Percentiles rank a stretch among this genome's conserved stretches.
Conservation (phyloP, 305 asterid species). For the Withania somnifera region DNA sequence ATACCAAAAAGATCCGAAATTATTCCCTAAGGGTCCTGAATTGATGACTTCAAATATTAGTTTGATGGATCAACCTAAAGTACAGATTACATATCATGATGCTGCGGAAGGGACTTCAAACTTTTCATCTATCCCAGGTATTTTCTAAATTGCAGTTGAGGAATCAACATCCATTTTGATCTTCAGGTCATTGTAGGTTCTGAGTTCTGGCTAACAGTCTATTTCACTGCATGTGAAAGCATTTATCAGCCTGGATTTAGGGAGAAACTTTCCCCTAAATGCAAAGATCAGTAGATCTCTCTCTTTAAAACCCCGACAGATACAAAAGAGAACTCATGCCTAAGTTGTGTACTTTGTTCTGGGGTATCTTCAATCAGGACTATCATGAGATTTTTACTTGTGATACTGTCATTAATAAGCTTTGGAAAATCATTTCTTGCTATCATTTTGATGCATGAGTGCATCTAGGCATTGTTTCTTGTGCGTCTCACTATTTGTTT, state of each 20-base stretch:
- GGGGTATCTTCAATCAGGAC: neutral
- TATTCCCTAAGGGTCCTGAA: constrained; percentile 64
- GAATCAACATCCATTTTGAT: neutral
- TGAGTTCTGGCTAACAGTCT: neutral
- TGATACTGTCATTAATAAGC: neutral
- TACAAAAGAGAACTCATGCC: neutral
- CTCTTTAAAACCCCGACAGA: neutral
- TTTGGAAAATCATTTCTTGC: neutral
- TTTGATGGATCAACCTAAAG: constrained; percentile 62
- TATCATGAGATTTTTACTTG: neutral
- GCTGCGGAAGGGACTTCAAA: constrained; percentile 26
- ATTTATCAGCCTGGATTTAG: neutral
- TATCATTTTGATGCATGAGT: neutral
- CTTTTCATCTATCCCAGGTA: constrained; percentile 41
- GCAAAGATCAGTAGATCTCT: neutral
- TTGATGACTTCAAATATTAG: constrained; percentile 26
- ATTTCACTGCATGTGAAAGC: neutral
- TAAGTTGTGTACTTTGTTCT: neutral
- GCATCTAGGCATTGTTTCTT: neutral
- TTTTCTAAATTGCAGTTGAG: neutral
- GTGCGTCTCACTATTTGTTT: neutral
- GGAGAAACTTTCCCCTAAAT: neutral
- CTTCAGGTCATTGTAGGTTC: neutral
- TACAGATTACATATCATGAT: constrained; percentile 48
- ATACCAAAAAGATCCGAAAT: constrained; percentile 32